Base-by-base conservation (phyloP, 139 green algal species). In the Pseudopediastrum boryanum region DNA sequence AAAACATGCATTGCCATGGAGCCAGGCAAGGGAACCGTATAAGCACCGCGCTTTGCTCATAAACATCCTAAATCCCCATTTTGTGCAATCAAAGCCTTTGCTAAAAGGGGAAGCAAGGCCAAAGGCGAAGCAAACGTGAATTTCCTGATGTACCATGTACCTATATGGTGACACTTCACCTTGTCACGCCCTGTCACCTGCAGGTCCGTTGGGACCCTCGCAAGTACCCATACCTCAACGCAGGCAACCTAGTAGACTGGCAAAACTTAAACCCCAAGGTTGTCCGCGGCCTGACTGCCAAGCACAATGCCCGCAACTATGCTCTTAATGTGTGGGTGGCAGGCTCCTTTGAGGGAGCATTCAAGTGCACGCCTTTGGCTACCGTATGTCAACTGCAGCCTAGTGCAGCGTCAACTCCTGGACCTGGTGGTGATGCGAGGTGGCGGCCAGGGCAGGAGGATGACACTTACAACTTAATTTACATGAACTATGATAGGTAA, bases 401-500 rank as follows among this genome's bases (percentile, higher is more conserved):
- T 1, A 78, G 69, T 33, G 71, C 54, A 2, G 13, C 69, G 54
- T 70, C 71, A 13, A 78, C 71, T 10, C 39, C 58, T 1, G 69
- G 69, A 39, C 71, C 71, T 7, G 71, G 71, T 5, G 71, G 54
- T 9, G 36, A 16, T 13, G 71, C 68, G 9, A 41, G 69, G 13
- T 78, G 54, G 54, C 68, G 31, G 56, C 54, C 71, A 12, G 56
- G 56, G 27, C 58, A 54, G 42, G 71, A 78, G 27, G 35, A 78
- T 72, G 21, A n/a, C 21, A 50, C 23, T 13, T 58, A 52, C 71
- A 78, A 56, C 25, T 78, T n/a, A 16, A 31, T 78, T 7, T 78
- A 78, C 54, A 78, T 78, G n/a, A 78, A 78, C 54, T 78, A 78
- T 43, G 71, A 78, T 29, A n/a, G n/a, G n/a, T n/a, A n/a, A n/a